Base-by-base conservation (phyloP, 768 basidiomycete species). In the Sporobolomyces pararoseus region DNA sequence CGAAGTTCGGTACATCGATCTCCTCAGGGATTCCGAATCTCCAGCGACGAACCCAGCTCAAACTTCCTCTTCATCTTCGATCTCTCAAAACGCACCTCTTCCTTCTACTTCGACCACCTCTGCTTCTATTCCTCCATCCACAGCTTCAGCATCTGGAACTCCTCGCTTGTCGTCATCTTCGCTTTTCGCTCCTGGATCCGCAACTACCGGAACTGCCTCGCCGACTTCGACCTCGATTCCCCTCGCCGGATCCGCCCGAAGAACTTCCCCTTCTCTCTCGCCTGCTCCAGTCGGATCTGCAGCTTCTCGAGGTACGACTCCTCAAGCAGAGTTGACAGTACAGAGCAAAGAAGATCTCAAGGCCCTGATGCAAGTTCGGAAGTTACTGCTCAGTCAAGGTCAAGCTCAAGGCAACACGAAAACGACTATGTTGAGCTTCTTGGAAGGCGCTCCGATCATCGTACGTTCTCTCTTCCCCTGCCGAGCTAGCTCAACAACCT, bases 281-380 rank as follows among this genome's bases (percentile, higher is more conserved):
- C 51, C 57, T 29, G 70, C 65, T 14, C 52, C 52, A 6, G n/a
- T 21, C 46, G 46, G 10, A 17, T 39, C n/a, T 31, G 21, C 25
- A 34, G 7, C 31, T 37, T 27, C 23, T 35, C 37, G 17, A 63
- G 32, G 17, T 17, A 27, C 29, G 6, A 21, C 13, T 10, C 12
- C 17, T 5, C 54, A 16, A 32, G 31, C 34, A 17, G 69, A 70
- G 37, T 29, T 71, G 39, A 47, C 52, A 35, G 68, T 75, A 31
- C 50, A 71, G 34, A 65, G 54, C 19, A 73, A 71, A 52, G 75
- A 75, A 25, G 75, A 75, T 57, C 53, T 75, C 39, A 57, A 73
- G 61, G 70, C 75, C 32, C 29, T 75, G 16, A 70, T 53, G 63
- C 50, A 62, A 29, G 65, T 75, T 2, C 39, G 75, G 25, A 73